Conservation (phyloP, 2,329 filamentous ascomycete species). For the Scopulariopsis brevicaulis region DNA sequence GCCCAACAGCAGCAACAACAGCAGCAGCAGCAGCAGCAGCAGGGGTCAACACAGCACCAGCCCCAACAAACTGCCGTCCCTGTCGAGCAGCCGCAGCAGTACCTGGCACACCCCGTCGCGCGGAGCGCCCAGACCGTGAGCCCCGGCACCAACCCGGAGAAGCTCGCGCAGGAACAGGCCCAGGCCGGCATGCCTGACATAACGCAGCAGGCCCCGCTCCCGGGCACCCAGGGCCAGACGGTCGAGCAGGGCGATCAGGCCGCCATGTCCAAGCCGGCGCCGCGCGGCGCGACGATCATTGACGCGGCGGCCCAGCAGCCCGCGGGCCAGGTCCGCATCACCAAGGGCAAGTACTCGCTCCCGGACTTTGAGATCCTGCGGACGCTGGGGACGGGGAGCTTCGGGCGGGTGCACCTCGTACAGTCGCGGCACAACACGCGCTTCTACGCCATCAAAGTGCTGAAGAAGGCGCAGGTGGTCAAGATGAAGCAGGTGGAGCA, state of each 20-base stretch:
- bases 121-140: slow-evolving; percentile 15
- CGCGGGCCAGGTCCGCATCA: slow-evolving; percentile 46
- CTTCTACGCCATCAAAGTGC: slow-evolving; percentile 95
- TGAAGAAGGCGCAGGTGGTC: slow-evolving; percentile 97
- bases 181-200: background rate
- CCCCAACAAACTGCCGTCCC: background rate
- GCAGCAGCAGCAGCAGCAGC: slow-evolving; percentile 6
- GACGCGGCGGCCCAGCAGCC: background rate
- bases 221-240: background rate
- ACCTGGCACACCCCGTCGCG: background rate
- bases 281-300: background rate
- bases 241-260: slow-evolving; percentile 6
- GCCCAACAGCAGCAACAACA: slow-evolving; percentile 6
- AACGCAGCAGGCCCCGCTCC: background rate
- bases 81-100: slow-evolving; percentile 2
- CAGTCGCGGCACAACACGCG: slow-evolving; percentile 97
- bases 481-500: slow-evolving; percentile 99
- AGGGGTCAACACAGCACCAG: slow-evolving; percentile 7
- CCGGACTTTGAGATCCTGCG: slow-evolving; percentile 81
- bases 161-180: slow-evolving; percentile 23
- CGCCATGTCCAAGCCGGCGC: background rate
- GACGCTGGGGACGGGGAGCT: slow-evolving; percentile 92
- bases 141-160: slow-evolving; percentile 22
- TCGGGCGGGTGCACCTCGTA: slow-evolving; percentile 90
- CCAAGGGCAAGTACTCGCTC: slow-evolving; percentile 95